These are phyloP conservation scores for Cladorrhinum sp. DNA, from an alignment of 2,329 filamentous ascomycete genomes.

Conservation along the genomic window DNA sequence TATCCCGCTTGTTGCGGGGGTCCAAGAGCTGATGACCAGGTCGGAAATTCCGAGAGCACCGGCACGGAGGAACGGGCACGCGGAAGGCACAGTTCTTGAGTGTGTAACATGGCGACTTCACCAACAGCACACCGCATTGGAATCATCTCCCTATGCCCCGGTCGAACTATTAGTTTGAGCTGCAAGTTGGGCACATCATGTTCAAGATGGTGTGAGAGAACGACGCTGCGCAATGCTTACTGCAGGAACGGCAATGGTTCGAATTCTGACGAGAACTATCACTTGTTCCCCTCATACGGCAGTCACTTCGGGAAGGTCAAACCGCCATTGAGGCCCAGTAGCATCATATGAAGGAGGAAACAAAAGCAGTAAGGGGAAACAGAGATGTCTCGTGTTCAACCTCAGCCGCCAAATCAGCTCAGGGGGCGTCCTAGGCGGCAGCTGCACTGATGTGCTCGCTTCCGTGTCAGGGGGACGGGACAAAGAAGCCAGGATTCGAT, in stretches of 20 bases:
- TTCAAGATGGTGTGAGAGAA: conserved; percentile 8
- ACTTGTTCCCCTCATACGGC: not conserved
- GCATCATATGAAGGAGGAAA: not conserved
- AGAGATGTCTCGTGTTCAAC: not conserved
- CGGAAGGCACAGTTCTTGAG: not conserved
- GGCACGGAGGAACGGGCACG: not conserved
- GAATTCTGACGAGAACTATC: not conserved
- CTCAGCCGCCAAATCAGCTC: not conserved
- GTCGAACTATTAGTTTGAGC: not conserved
- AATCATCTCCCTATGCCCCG: conserved; percentile 4
- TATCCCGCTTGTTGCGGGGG: not conserved
- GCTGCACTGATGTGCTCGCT: conserved; percentile 1
- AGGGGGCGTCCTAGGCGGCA: not conserved
- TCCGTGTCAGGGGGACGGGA: conserved; percentile 3
- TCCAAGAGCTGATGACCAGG: not conserved
- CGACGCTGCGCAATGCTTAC: not conserved
- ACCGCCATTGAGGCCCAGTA: not conserved
- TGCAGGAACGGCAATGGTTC: not conserved
- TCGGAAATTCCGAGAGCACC: not conserved
- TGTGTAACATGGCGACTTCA: not conserved
- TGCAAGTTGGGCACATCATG: not conserved
- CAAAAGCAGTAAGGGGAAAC: not conserved
- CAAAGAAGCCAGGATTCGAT: conserved; percentile 19
- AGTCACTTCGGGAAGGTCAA: not conserved
- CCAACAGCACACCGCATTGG: not conserved